Base-by-base conservation (phyloP, 768 basidiomycete species). In the Trametes villosa region DNA sequence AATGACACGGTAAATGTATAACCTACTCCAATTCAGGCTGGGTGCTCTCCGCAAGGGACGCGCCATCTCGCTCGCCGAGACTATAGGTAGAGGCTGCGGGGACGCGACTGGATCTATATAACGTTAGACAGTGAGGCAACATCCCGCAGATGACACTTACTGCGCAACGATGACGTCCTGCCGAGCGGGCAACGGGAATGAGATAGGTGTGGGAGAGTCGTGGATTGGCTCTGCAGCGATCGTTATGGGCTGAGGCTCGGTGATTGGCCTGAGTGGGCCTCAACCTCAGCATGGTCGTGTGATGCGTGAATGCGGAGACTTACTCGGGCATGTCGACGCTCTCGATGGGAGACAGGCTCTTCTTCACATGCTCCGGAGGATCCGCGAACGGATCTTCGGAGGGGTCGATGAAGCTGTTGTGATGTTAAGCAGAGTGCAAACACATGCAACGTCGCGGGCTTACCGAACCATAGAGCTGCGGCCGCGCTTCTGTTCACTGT, bases 131-230 rank as follows among this genome's bases (percentile, higher is more conserved):
- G 5, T 34, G 12, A 7, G 3, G 24, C 3, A 13, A 36, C 45
- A 12, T 20, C 2, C 17, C n/a, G 13, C 3, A 30, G 59, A 17
- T 9, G 2, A 22, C 4, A 60, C 70, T 29, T 33, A 68, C 74
- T 45, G 67, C 69, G 77, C 68, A 13, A 71, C 73, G 18, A 77
- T 75, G 18, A 82, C 79, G 18, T 79, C 78, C 38, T 72, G 68
- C 52, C 77, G 69, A 7, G 76, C 67, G 9, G 81, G 81, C 13
- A 83, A 65, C 13, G 82, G 81, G 74, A 82, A 76, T 8, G 71
- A 40, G 12, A 82, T 67, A 0, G 71, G 60, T 0, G 68, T 68
- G 5, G 72, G 70, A 20, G 66, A 49, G 2, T 60, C 60, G 2
- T 58, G 56, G 9, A 55, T 60, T 5, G 45, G 60, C 1, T 58